These are phyloP conservation scores for Curvularia verruculosa DNA, from an alignment of 2,329 filamentous ascomycete genomes.

Conservation along the genomic window DNA sequence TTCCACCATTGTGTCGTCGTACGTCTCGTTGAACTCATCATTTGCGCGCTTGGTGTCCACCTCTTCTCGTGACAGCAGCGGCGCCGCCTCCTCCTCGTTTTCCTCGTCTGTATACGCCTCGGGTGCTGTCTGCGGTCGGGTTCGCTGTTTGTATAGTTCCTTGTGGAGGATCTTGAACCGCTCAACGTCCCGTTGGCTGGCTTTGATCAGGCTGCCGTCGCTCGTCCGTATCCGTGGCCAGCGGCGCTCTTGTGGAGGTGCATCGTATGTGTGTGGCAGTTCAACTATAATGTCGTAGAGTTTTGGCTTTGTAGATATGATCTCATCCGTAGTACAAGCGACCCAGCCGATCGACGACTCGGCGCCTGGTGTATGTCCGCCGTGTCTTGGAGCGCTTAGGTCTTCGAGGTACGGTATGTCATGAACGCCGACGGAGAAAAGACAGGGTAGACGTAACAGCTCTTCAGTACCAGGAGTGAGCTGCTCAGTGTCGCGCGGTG, in stretches of 20 bases:
- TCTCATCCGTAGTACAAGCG: constrained; percentile 93
- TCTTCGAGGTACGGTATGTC: constrained; percentile 81
- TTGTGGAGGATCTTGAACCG: constrained; percentile 61
- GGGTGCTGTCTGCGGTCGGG: constrained; percentile 29
- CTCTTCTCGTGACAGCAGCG: constrained; percentile 31
- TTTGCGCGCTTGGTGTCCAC: constrained; percentile 37
- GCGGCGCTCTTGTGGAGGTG: constrained; percentile 59
- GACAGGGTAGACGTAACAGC: constrained; percentile 70
- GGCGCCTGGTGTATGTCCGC: constrained; percentile 52
- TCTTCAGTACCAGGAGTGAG: constrained; percentile 68
- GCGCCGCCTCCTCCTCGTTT: constrained; percentile 32
- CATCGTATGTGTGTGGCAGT: constrained; percentile 69
- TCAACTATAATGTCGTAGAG: constrained; percentile 91
- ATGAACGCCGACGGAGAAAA: constrained; percentile 94
- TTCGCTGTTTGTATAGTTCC: constrained; percentile 44
- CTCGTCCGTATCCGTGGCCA: constrained; percentile 78
- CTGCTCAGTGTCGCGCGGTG: constrained; percentile 71
- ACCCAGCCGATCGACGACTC: constrained; percentile 72
- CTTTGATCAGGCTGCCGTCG: constrained; percentile 71
- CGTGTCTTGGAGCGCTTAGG: constrained; percentile 53
- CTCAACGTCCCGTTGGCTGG: constrained; percentile 87
- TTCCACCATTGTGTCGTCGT: constrained; percentile 56
- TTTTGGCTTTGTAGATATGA: constrained; percentile 81
- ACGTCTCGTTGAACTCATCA: constrained; percentile 45
- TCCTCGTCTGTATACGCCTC: constrained; percentile 31